Conservation (phyloP, 2,329 filamentous ascomycete species). For the Nemania sp. region DNA sequence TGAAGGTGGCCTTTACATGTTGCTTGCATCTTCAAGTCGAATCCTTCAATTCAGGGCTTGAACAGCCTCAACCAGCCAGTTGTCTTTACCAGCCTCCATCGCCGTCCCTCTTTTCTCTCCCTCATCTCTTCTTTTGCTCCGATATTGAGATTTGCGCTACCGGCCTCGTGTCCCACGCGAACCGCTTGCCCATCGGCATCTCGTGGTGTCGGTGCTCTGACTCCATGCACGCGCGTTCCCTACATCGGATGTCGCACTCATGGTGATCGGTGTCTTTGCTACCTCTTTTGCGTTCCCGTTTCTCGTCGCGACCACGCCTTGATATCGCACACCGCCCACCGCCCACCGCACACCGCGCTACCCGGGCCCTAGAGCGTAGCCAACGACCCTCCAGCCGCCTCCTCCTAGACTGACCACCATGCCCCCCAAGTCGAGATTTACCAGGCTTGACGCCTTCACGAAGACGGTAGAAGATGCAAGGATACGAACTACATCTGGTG, state of each 20-base stretch:
- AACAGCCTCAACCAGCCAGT: conserved; percentile 21
- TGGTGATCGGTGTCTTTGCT: conserved; percentile 28
- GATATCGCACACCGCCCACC: conserved; percentile 2
- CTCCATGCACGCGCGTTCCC: conserved; percentile 11
- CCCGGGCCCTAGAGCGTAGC: not conserved
- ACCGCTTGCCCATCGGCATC: not conserved
- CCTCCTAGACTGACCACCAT: conserved; percentile 51
- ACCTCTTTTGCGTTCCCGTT: conserved; percentile 4
- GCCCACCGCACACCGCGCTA: conserved; percentile 1
- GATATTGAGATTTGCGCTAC: not conserved
- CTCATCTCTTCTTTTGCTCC: not conserved
- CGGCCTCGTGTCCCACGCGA: not conserved
- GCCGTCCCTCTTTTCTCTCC: not conserved
- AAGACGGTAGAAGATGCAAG: conserved; percentile 99
- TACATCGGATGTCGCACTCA: conserved; percentile 35
- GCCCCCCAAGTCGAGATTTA: conserved; percentile 92
- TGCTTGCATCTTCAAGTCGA: conserved; percentile 7
- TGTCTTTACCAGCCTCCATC: conserved; percentile 19
- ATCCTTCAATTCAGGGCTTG: conserved; percentile 11
- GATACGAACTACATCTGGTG: conserved; percentile 92
- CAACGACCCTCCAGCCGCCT: not conserved
- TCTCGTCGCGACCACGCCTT: not conserved
- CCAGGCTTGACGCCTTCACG: conserved; percentile 95
- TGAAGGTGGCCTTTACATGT: conserved; percentile 39
- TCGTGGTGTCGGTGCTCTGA: not conserved